phyloP scores from a whole-genome alignment of 495 filamentous ascomycete species.

The Schizothecium vesticola region DNA sequence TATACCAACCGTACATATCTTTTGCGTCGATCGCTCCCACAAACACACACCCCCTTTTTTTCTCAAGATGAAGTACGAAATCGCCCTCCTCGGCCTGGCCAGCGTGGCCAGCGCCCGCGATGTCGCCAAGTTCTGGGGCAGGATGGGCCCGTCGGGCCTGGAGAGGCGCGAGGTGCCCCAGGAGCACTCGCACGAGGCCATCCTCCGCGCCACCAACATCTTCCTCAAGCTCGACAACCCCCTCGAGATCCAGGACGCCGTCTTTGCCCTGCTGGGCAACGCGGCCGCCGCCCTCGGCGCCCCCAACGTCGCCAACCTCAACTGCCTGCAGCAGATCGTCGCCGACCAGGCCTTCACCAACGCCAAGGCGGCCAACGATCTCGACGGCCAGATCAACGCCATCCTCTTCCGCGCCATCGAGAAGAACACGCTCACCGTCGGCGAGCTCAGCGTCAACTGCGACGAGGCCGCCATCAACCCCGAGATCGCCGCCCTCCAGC shows the following conservation, averaged over 20 bases:
- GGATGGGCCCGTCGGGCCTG: slow-evolving; percentile 13
- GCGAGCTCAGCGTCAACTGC: slow-evolving; percentile 49
- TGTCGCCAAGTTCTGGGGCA: slow-evolving; percentile 27
- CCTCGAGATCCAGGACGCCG: slow-evolving; percentile 50
- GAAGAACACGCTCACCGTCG: slow-evolving; percentile 56
- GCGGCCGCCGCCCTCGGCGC: slow-evolving; percentile 53
- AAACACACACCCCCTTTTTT: slow-evolving; percentile 17
- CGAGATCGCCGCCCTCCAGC: slow-evolving; percentile 58
- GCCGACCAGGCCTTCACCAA: slow-evolving; percentile 69
- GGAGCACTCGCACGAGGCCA: slow-evolving; percentile 59
- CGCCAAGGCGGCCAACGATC: slow-evolving; percentile 55
- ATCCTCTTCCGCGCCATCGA: slow-evolving; percentile 59
- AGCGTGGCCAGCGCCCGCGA: slow-evolving; percentile 30
- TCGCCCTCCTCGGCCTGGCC: slow-evolving; percentile 29
- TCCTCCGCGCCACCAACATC: slow-evolving; percentile 41
- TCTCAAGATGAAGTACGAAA: slow-evolving; percentile 44
- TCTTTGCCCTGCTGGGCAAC: slow-evolving; percentile 61
- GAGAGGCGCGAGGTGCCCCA: slow-evolving; percentile 51
- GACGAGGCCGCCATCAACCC: slow-evolving; percentile 59
- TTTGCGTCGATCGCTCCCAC: slow-evolving; percentile 24
- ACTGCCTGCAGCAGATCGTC: slow-evolving; percentile 62
- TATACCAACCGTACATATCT: slow-evolving; percentile 16
- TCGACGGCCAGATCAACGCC: slow-evolving; percentile 51
- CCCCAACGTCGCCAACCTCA: slow-evolving; percentile 51
- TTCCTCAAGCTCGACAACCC: slow-evolving; percentile 56